Evolutionary conservation across 768 basidiomycete genomes (phyloP), one percentile per base, ranked within the genome.

Genomic region (Amanita fuliginea): DNA sequence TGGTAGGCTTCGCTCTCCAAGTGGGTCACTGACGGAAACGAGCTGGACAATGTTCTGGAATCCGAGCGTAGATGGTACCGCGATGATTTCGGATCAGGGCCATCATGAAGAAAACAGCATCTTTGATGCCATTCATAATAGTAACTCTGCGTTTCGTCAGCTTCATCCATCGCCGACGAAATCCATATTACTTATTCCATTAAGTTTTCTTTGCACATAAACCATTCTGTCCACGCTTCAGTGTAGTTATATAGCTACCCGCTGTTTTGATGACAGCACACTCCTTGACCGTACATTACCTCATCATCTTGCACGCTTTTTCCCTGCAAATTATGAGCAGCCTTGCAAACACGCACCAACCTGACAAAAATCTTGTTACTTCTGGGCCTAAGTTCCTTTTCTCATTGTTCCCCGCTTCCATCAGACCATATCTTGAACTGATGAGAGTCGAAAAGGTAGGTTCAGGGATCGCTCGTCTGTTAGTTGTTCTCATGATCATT

Each of bases 361-460:
- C 56, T 35, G 57, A 60, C 41, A 54, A 54, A 42, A 46, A 35
- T 19, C 33, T 44, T 26, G 52, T 35, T 6, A 52, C 54, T n/a
- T 28, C 55, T 6, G 39, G 19, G 3, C 53, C 51, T 26, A 67
- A 63, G 53, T 66, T 64, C 52, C 67, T 65, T 36, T 63, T 72
- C 22, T 59, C 56, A 18, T 35, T 50, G 14, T 50, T 50, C 1
- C 55, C 70, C 3, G 53, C 54, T 16, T 11, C 49, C 14, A 40
- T 64, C 13, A 61, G 66, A 18, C 70, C 74, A 1, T 76, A 74
- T 54, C 61, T 76, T 33, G 74, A 76, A 57, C 60, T 76, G 18
- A 72, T 74, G n/a, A 63, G 75, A 53, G 54, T 76, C 9, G 73
- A 74, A 49, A 76, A 74, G 65, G 75, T 41, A 46, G 26, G 35